Evolutionary conservation across 1,139 yeast species (phyloP).

Genomic region (Entelexis paramagnoliae): DNA sequence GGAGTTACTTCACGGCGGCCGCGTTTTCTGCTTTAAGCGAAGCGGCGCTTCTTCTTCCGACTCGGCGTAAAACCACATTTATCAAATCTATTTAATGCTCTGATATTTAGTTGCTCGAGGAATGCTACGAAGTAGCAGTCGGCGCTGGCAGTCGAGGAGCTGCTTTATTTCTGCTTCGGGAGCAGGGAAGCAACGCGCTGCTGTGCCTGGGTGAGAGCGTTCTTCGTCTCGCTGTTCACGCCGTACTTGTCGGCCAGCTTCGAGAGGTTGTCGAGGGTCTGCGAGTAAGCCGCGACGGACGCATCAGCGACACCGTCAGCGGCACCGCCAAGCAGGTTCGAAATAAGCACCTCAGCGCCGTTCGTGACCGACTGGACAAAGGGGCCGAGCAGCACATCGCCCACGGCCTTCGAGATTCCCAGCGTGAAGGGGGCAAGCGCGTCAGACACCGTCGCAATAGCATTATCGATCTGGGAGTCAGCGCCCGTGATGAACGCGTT

Average conservation of each 20-base stretch:
- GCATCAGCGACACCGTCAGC: conserved; percentile 22
- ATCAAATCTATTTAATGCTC: neutral
- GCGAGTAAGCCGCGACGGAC: conserved; percentile 11
- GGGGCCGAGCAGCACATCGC: conserved; percentile 28
- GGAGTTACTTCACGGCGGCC: too few relatives aligned
- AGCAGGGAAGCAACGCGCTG: neutral
- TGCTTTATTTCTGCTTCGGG: neutral
- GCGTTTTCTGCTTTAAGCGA: too few relatives aligned
- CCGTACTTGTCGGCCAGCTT: conserved; percentile 11
- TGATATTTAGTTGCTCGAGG: neutral
- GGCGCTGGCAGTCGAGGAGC: neutral
- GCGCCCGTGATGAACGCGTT: conserved; percentile 29
- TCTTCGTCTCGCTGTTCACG: neutral
- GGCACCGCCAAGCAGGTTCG: conserved; percentile 24
- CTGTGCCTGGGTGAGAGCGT: neutral
- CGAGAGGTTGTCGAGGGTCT: conserved; percentile 7
- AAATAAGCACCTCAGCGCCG: conserved; percentile 29
- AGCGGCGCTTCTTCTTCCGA: too few relatives aligned
- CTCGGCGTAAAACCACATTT: too few relatives aligned
- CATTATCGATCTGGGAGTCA: conserved; percentile 31
- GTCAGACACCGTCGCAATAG: conserved; percentile 24
- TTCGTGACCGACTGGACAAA: conserved; percentile 31
- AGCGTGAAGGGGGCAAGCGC: conserved; percentile 26
- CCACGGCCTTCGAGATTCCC: conserved; percentile 26
- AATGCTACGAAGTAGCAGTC: conserved; percentile 7